Evolutionary conservation across 306 rosid species (phyloP).

Genomic region (Cucumis sativus): Cucumber_9930_V3 NC_026658.2:24022001-24022500

Average conservation of each 20-base stretch:
- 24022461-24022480: conserved; percentile 15
- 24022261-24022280: conserved; percentile 35
- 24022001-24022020: not conserved
- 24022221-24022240: conserved; percentile 7
- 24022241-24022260: conserved; percentile 29
- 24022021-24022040: not conserved
- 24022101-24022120: not conserved
- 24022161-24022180: not conserved
- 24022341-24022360: conserved; percentile 22
- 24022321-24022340: conserved; percentile 16
- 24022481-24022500: conserved; percentile 27
- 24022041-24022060: not conserved
- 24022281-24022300: conserved; percentile 23
- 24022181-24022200: not conserved
- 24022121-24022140: not conserved
- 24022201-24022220: not conserved
- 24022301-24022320: conserved; percentile 24
- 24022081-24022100: conserved; percentile 4
- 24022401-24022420: conserved; percentile 10
- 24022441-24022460: conserved; percentile 10
- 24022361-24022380: conserved; percentile 14
- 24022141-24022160: not conserved
- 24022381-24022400: conserved; percentile 3
- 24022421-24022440: conserved; percentile 17
- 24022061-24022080: not conserved